Percentiles rank a stretch among this genome's conserved stretches.
phyloP scores from a whole-genome alignment of 345 rosid genomes.

The Cardamine chenopodiifolia region DNA sequence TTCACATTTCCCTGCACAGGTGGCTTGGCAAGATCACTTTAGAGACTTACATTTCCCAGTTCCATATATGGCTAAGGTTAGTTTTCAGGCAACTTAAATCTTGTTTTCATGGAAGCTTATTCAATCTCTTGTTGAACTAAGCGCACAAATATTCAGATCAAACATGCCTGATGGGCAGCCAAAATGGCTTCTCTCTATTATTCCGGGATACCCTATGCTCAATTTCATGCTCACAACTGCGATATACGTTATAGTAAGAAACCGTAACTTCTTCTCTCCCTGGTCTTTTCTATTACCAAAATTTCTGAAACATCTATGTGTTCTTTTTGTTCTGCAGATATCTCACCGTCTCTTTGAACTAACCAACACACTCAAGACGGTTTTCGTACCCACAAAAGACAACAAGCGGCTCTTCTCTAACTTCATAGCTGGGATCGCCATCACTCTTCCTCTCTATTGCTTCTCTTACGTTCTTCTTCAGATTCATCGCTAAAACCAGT shows the following conservation, averaged over 20 bases:
- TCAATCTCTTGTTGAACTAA: neutral
- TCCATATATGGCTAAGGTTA: conserved; percentile 98
- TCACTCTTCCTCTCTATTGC: conserved; percentile 60
- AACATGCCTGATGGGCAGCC: conserved; percentile 92
- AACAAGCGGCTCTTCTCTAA: conserved; percentile 63
- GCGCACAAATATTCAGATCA: conserved; percentile 52
- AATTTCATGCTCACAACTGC: conserved; percentile 97
- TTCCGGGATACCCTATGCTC: conserved; percentile 88
- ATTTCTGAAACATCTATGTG: conserved; percentile 26
- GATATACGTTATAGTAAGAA: conserved; percentile 75
- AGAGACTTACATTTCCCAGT: conserved; percentile 95
- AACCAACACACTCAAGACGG: conserved; percentile 73
- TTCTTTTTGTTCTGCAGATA: conserved; percentile 53
- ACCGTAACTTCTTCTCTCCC: neutral
- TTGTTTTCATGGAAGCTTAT: neutral
- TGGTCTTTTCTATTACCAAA: neutral
- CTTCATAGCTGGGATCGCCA: conserved; percentile 62
- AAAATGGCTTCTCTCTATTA: conserved; percentile 91
- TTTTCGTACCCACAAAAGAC: conserved; percentile 79
- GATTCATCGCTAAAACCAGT: conserved; percentile 66
- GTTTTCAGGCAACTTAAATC: conserved; percentile 27
- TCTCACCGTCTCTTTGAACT: conserved; percentile 81
- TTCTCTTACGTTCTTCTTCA: conserved; percentile 74
- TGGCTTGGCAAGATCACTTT: conserved; percentile 97
- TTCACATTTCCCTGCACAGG: conserved; percentile 43